phyloP scores from a whole-genome alignment of 2,329 filamentous ascomycete species.

The Cladosporium sp. region DNA sequence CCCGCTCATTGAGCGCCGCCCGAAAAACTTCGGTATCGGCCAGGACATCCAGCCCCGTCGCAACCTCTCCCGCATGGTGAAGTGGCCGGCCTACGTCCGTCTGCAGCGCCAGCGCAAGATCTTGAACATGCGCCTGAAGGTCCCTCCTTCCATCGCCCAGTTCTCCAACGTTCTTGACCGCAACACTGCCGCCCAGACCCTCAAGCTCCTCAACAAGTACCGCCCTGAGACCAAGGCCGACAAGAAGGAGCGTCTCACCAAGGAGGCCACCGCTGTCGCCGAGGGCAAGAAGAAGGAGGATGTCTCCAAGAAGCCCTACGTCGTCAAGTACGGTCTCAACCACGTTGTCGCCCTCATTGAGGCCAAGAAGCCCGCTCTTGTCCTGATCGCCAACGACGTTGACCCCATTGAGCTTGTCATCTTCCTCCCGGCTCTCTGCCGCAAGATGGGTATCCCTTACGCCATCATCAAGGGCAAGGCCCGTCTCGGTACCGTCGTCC shows the following conservation, averaged over 20 bases:
- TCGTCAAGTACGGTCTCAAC: slow-evolving; percentile 99
- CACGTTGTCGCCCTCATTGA: slow-evolving; percentile 96
- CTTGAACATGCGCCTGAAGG: slow-evolving; percentile 97
- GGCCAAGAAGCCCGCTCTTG: slow-evolving; percentile 99
- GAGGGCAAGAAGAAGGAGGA: slow-evolving; percentile 99
- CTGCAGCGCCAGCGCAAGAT: slow-evolving; percentile 96
- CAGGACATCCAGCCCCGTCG: slow-evolving; percentile 97
- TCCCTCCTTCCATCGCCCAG: slow-evolving; percentile 93
- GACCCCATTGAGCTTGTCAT: slow-evolving; percentile 99
- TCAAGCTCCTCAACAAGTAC: slow-evolving; percentile 99
- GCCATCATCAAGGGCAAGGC: slow-evolving; percentile 99
- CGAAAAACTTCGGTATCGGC: slow-evolving; percentile 97
- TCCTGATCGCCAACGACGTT: slow-evolving; percentile 98
- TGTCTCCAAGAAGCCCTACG: slow-evolving; percentile 99
- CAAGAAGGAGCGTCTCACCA: slow-evolving; percentile 99
- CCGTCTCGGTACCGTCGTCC: slow-evolving; percentile 94
- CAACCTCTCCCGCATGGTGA: slow-evolving; percentile 97
- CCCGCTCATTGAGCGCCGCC: slow-evolving; percentile 97
- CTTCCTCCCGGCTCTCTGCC: slow-evolving; percentile 97
- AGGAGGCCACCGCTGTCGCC: slow-evolving; percentile 96
- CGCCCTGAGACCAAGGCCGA: slow-evolving; percentile 97
- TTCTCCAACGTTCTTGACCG: slow-evolving; percentile 97
- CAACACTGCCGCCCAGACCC: slow-evolving; percentile 92
- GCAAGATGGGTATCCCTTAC: slow-evolving; percentile 99
- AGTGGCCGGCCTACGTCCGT: slow-evolving; percentile 99